Conservation (phyloP, 305 asterid genomes). For the Fraxinus sp. region DNA sequence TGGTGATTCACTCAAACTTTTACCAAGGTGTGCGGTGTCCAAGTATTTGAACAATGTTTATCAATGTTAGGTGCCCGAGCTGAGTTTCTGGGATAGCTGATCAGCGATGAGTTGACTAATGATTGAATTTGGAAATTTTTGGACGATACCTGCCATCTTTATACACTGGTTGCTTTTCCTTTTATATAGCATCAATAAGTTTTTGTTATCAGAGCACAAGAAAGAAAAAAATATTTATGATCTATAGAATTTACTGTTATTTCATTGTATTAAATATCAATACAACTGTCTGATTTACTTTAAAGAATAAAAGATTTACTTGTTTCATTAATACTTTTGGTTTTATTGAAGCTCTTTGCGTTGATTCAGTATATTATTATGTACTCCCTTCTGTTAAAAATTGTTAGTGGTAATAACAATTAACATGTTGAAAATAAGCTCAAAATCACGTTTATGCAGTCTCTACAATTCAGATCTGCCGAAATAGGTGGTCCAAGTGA, state of each 20-base stretch:
- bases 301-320: not conserved
- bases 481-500: conserved; percentile 39
- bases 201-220: not conserved
- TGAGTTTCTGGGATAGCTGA: not conserved
- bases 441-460: conserved; percentile 37
- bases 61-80: not conserved
- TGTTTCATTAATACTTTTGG: not conserved
- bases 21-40: not conserved
- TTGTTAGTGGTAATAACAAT: not conserved
- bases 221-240: not conserved
- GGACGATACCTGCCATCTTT: not conserved
- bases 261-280: not conserved
- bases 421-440: not conserved
- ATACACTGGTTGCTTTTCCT: not conserved
- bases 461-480: conserved; percentile 38
- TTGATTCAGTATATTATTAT: not conserved
- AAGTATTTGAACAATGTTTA: not conserved
- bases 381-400: not conserved
- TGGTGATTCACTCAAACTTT: not conserved
- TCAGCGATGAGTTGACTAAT: not conserved
- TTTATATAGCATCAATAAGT: not conserved
- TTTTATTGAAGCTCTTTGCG: not conserved
- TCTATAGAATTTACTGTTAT: not conserved
- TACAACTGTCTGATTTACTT: not conserved
- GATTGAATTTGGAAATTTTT: not conserved